These are phyloP conservation scores for Ascobolus immersus DNA, from an alignment of 495 filamentous ascomycete genomes.

Conservation along the genomic window DNA sequence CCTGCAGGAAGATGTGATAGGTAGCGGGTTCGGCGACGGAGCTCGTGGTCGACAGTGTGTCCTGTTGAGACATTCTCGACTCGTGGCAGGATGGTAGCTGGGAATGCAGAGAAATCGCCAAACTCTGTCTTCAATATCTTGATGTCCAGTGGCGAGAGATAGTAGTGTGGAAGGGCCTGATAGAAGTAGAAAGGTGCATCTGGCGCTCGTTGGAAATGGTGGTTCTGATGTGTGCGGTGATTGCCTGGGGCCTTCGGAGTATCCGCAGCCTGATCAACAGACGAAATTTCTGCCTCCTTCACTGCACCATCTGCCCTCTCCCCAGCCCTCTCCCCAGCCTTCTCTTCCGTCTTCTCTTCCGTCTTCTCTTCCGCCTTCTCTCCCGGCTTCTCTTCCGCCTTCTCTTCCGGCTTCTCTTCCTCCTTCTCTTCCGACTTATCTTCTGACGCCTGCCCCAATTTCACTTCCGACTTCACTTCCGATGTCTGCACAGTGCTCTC, in stretches of 20 bases:
- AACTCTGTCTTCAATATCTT: constrained; percentile 81
- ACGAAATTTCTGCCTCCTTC: background rate
- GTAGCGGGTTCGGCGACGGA: constrained; percentile 72
- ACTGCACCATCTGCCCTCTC: constrained; percentile 10
- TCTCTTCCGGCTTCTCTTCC: no score
- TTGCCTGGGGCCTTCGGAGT: background rate
- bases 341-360: no score
- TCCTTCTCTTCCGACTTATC: no score
- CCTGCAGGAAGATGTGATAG: constrained; percentile 75
- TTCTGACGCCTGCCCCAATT: no score
- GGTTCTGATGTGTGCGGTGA: background rate
- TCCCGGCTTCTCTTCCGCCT: no score
- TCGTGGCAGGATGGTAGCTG: constrained; percentile 66
- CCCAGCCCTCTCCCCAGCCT: constrained; percentile 21
- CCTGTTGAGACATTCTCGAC: constrained; percentile 82
- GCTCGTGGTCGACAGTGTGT: constrained; percentile 70
- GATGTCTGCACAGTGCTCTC: no score
- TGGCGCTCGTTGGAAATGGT: constrained; percentile 8
- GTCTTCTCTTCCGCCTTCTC: no score
- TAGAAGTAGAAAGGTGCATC: constrained; percentile 57
- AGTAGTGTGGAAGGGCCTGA: constrained; percentile 68
- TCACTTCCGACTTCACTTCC: no score
- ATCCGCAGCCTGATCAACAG: background rate
- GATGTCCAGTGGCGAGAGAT: constrained; percentile 82
- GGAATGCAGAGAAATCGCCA: constrained; percentile 58